A percentile compares a stretch with the other conserved stretches of the same genome.
These are phyloP conservation scores for Neurospora sp. DNA, from an alignment of 495 filamentous ascomycete species.

Conservation along the genomic window DNA sequence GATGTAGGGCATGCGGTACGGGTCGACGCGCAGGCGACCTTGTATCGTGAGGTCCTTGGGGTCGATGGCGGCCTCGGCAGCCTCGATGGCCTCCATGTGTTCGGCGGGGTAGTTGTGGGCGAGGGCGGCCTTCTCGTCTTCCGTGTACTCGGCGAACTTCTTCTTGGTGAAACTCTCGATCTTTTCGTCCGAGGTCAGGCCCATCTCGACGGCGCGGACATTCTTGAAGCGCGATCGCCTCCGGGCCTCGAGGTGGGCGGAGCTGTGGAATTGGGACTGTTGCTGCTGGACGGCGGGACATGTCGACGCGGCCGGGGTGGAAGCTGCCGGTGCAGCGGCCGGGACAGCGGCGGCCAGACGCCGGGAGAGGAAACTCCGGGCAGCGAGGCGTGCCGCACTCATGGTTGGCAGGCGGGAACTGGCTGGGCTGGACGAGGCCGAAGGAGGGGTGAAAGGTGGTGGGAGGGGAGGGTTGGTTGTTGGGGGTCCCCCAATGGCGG, in stretches of 20 bases:
- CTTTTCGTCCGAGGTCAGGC: constrained; percentile 26
- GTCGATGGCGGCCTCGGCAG: constrained; percentile 74
- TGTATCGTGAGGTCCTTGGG: constrained; percentile 65
- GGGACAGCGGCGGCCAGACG: constrained; percentile 12
- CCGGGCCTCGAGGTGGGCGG: constrained; percentile 26
- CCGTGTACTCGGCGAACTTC: constrained; percentile 53
- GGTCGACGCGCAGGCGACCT: constrained; percentile 57
- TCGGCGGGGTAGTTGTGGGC: constrained; percentile 59
- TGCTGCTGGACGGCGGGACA: constrained; percentile 11
- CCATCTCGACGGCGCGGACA: constrained; percentile 34
- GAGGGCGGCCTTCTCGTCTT: constrained; percentile 54
- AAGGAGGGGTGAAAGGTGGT: not conserved
- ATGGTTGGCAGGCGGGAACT: constrained; percentile 13
- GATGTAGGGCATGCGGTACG: constrained; percentile 62
- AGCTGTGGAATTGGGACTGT: constrained; percentile 31
- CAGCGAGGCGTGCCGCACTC: constrained; percentile 24
- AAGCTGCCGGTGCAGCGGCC: constrained; percentile 3
- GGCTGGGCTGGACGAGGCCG: constrained; percentile 2
- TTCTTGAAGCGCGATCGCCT: constrained; percentile 33
- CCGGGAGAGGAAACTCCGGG: constrained; percentile 24
- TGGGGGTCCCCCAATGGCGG: not conserved
- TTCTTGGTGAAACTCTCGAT: constrained; percentile 33
- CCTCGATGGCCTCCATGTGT: constrained; percentile 77
- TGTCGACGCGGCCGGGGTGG: constrained; percentile 4
- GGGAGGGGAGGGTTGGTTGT: not conserved